Percentiles rank a stretch among this genome's conserved stretches.
Evolutionary conservation across 139 green algal genomes (phyloP).

Genomic region (Trebouxia sp.): DNA sequence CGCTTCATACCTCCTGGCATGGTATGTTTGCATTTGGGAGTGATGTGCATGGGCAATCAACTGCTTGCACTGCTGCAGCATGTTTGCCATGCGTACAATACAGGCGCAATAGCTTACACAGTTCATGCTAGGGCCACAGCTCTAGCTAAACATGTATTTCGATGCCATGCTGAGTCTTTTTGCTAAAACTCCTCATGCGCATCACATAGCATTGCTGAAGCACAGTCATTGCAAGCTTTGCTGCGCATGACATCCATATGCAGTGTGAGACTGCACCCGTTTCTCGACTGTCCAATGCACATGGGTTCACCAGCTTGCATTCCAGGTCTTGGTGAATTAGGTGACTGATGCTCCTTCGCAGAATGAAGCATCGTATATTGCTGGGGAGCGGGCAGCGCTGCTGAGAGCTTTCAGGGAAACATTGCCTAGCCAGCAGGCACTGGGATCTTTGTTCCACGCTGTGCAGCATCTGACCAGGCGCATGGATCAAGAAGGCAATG

Average conservation of each 20-base stretch:
- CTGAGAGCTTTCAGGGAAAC: constrained; percentile 38
- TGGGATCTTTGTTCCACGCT: constrained; percentile 39
- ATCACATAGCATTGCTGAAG: not conserved
- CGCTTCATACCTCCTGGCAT: constrained; percentile 24
- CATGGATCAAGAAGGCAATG: constrained; percentile 18
- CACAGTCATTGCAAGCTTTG: not conserved
- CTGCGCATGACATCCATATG: not conserved
- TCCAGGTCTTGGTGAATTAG: not conserved
- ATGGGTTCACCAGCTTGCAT: not conserved
- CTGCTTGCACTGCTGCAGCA: not conserved
- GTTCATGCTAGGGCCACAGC: not conserved
- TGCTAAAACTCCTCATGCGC: not conserved
- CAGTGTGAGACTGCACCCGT: not conserved
- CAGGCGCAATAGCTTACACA: not conserved
- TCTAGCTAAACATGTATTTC: not conserved
- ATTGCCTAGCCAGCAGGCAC: constrained; percentile 42
- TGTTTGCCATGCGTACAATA: not conserved
- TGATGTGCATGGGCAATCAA: not conserved
- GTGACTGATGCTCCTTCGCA: not conserved
- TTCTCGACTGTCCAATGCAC: no score
- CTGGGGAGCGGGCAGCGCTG: constrained; percentile 36
- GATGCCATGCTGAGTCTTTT: not conserved
- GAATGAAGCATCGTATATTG: constrained; percentile 30
- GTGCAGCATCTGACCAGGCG: constrained; percentile 22
- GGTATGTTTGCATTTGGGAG: not conserved